phyloP scores from a whole-genome alignment of 192 early-diverging fungal species.

The Chytriomyces hyalinus region DNA sequence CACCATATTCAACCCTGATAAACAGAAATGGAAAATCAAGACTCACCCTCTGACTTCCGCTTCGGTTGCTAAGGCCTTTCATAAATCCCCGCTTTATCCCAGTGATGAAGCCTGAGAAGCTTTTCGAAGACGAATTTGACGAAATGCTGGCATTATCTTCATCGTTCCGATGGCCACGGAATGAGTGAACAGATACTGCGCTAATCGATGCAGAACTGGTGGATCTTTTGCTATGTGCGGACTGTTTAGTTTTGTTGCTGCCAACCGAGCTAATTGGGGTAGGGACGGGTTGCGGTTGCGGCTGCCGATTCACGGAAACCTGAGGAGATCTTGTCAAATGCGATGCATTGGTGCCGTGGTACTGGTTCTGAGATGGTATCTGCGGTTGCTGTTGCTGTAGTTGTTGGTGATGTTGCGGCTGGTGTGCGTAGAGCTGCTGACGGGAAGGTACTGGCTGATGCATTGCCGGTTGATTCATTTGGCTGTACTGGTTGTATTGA shows the following conservation, averaged over 20 bases:
- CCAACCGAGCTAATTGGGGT: neutral
- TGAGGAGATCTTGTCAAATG: neutral
- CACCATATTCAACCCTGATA: too few relatives aligned
- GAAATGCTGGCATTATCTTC: conserved; percentile 17
- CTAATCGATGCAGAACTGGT: neutral
- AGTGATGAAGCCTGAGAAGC: conserved; percentile 30
- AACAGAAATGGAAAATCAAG: too few relatives aligned
- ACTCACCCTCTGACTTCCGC: conserved; percentile 2
- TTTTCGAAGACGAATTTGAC: conserved; percentile 13
- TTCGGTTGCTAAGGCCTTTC: conserved; percentile 1
- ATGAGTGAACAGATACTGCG: neutral
- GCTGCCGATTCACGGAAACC: neutral
- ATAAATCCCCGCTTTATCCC: conserved; percentile 24
- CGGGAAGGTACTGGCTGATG: neutral
- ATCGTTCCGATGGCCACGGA: conserved; percentile 3
- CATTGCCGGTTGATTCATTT: neutral
- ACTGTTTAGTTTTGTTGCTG: neutral
- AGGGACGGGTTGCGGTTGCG: neutral
- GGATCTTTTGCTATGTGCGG: neutral
- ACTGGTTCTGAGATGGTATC: neutral
- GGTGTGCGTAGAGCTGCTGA: neutral
- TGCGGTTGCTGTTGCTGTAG: neutral
- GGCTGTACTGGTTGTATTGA: neutral
- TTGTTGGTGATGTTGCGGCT: conserved; percentile 1
- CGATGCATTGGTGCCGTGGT: neutral